Evolutionary conservation across 2,329 filamentous ascomycete species (phyloP), one percentile per base, ranked within the genome.

Genomic region (Paecilomyces variotii): DNA sequence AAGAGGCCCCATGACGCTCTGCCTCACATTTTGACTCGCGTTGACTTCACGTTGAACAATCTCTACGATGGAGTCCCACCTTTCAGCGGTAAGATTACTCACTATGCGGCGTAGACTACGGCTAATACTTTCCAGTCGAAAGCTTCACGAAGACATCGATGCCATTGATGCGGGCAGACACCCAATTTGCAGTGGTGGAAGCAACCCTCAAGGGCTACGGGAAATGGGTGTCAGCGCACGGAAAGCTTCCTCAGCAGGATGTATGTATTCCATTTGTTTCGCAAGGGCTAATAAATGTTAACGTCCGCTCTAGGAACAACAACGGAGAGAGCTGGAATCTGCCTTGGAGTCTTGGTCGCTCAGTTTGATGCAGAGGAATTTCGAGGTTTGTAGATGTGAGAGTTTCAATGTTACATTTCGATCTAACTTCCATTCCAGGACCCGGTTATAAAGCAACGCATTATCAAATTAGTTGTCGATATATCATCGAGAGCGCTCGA

Each of bases 151-250:
- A 75, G 63, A 72, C 69, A 45, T 77, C 73, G 6, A 71, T 74
- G 49, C 71, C 71, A 25, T 67, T 72, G 19, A 80, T 99, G 57
- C 85, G 86, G 28, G 87, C 95, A 1, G 94, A 99, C 71, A 89
- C 91, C 0, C 89, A 96, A 64, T 93, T 93, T 65, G 91, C 90
- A 0, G 88, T 96, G 26, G 88, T 97, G 2, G 90, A 97, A 70
- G 88, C 91, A 27, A 88, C 90, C 0, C 77, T 97, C 30, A 96
- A 92, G 70, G 94, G 93, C 1, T 96, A 92, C 65, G 84, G 87
- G 63, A 92, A 90, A 70, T 96, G 91, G 90, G 82, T 87, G 55
- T 73, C 77, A 19, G 72, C 68, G 0, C 80, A 81, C 65, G 81
- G 80, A 26, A 75, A 76, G 59, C 76, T 81, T 52, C 79, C 80